Percentiles rank a stretch among this genome's conserved stretches.
These are phyloP conservation scores for Hylodesmum podocarpum DNA, from an alignment of 306 rosid genomes.

Conservation along the genomic window DNA sequence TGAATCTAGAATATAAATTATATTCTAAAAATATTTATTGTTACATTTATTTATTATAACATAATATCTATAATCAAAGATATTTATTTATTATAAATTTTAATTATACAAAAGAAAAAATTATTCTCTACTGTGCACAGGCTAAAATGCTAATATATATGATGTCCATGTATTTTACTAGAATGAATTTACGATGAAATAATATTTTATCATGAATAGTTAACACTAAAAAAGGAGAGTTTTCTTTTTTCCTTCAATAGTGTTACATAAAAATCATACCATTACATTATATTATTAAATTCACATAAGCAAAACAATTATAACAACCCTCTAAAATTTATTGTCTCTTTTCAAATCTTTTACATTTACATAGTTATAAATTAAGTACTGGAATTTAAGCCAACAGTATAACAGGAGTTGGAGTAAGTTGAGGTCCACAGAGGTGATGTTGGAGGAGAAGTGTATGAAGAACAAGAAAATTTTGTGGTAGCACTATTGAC, in stretches of 20 bases:
- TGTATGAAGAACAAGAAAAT: slow-evolving; percentile 42
- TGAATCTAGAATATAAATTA: too few species aligned
- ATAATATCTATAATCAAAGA: too few species aligned
- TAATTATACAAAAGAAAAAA: too few species aligned
- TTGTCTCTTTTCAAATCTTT: slow-evolving; percentile 19
- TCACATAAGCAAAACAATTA: slow-evolving; percentile 10
- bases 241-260: not conserved
- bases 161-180: too few species aligned
- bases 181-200: too few species aligned
- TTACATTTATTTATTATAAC: too few species aligned
- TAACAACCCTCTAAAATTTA: not conserved
- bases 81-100: too few species aligned
- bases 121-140: too few species aligned
- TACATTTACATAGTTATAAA: not conserved
- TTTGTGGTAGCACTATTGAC: slow-evolving; percentile 31
- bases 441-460: slow-evolving; percentile 51
- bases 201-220: too few species aligned
- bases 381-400: slow-evolving; percentile 40
- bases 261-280: not conserved
- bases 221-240: not conserved
- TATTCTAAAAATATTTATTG: too few species aligned
- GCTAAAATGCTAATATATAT: too few species aligned
- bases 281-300: slow-evolving; percentile 24
- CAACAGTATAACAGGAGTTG: slow-evolving; percentile 34
- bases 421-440: slow-evolving; percentile 40